A percentile compares a stretch with the other conserved stretches of the same genome.
Evolutionary conservation across 192 early-diverging fungal species (phyloP).

Genomic region (Mortierella claussenii): DNA sequence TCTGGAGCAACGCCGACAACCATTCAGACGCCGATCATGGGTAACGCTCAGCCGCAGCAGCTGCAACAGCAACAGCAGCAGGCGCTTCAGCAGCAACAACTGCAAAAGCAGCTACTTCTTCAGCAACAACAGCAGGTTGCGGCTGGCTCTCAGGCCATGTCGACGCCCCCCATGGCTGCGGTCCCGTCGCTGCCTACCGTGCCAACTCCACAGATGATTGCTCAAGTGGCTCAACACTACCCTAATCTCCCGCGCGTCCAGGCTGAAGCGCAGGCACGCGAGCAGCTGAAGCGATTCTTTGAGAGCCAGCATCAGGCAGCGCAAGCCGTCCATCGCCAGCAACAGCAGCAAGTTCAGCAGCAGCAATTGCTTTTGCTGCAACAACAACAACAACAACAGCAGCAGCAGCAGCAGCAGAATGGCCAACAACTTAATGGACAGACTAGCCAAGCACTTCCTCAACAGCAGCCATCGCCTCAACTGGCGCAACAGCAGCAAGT

Average conservation of each 20-base stretch:
- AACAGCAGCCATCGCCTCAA: constrained; percentile 49
- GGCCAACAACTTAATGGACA: constrained; percentile 37
- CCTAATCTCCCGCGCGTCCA: constrained; percentile 34
- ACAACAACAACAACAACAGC: constrained; percentile 24
- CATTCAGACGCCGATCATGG: constrained; percentile 42
- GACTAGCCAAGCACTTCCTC: constrained; percentile 11
- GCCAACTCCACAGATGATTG: constrained; percentile 46
- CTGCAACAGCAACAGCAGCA: constrained; percentile 44
- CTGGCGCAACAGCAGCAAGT: constrained; percentile 20
- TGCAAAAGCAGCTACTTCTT: constrained; percentile 47
- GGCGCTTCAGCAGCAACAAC: constrained; percentile 29
- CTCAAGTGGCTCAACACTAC: constrained; percentile 42
- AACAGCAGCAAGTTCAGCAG: constrained; percentile 29
- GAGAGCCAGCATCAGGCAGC: constrained; percentile 44
- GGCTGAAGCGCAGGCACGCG: constrained; percentile 44
- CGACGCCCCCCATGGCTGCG: constrained; percentile 29
- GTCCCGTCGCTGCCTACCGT: constrained; percentile 29
- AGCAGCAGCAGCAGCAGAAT: constrained; percentile 21
- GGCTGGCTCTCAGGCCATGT: constrained; percentile 15
- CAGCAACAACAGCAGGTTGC: constrained; percentile 31
- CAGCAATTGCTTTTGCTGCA: constrained; percentile 8
- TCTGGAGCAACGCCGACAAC: constrained; percentile 23
- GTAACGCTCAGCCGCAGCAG: constrained; percentile 51
- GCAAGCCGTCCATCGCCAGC: constrained; percentile 18
- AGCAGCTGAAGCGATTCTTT: constrained; percentile 55